Evolutionary conservation across 129 eudicot species (phyloP), one percentile per base, ranked within the genome.

Genomic region (Rutidosis leptorrhynchoides): DNA sequence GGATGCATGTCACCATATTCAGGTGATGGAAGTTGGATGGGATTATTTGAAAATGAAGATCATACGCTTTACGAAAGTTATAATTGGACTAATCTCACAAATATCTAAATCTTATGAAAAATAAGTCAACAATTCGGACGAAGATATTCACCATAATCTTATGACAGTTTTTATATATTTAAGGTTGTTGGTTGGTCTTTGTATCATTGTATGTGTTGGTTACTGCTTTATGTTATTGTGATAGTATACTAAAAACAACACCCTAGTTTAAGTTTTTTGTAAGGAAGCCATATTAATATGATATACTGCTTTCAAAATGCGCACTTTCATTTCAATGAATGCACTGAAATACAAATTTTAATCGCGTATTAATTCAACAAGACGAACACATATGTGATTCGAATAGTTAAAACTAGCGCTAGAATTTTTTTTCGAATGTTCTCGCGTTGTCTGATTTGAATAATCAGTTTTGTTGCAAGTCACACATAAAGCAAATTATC

Each of bases 1-100:
- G 80, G 77, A 46, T 58, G 80, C 64, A 72, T 86, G 75, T 86
- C 94, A 58, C 86, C 89, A 42, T 83, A 78, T 55, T 75, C 82
- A 4, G 76, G 75, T 11, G 69, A 77, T 29, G 79, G 63, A 73
- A 79, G 66, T 59, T 83, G 75, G 25, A 63, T 73, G 79, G 83
- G 72, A 22, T 72, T 63, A 40, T 73, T 35, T 71, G 94, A 82
- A 62, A 80, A 71, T 46, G 89, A 63, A 75, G 77, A 76, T 72
- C 70, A 25, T 42, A 58, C 22, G 20, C n/a, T 7, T 10, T 27
- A 26, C 27, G 40, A 58, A 15, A 19, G 40, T 27, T 58, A 58
- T 58, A 77, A 80, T 55, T 62, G 68, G 64, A 77, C 60, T 71
- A 79, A 68, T 67, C 23, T 51, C 72, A 11, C 16, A 56, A n/a